Evolutionary conservation across 2,329 filamentous ascomycete species (phyloP).

Genomic region (Pseudopyricularia cyperi): DNA sequence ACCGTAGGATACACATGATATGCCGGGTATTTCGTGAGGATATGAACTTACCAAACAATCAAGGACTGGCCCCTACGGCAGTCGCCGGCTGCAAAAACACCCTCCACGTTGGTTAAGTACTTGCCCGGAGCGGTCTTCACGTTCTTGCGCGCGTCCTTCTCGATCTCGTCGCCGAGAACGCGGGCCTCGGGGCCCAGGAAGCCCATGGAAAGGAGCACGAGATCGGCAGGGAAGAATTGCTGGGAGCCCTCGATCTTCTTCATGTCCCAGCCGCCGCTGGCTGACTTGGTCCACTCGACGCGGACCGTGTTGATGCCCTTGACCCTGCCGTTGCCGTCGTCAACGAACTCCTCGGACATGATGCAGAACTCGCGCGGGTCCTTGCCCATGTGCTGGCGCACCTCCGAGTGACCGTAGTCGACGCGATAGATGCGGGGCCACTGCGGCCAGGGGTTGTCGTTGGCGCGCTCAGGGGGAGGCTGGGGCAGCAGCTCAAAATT

Average conservation of each 20-base stretch:
- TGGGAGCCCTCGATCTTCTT: conserved; percentile 89
- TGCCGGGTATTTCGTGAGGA: too few species aligned
- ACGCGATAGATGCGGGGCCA: conserved; percentile 97
- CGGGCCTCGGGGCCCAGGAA: conserved; percentile 90
- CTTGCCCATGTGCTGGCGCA: conserved; percentile 90
- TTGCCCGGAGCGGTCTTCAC: conserved; percentile 84
- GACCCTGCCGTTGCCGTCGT: conserved; percentile 74
- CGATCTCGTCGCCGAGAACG: conserved; percentile 74
- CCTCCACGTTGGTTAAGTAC: conserved; percentile 77
- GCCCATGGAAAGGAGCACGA: conserved; percentile 92
- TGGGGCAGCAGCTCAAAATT: conserved; percentile 95
- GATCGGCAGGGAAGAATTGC: conserved; percentile 91
- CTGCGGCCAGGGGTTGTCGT: conserved; percentile 95
- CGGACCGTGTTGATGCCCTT: conserved; percentile 94
- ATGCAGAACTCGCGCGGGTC: conserved; percentile 96
- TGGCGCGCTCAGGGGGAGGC: conserved; percentile 77
- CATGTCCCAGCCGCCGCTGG: conserved; percentile 93
- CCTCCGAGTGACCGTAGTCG: conserved; percentile 95
- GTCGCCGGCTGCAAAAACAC: conserved; percentile 89
- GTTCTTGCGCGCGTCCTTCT: conserved; percentile 88
- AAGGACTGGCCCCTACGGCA: conserved; percentile 89
- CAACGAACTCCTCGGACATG: conserved; percentile 94
- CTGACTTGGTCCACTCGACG: conserved; percentile 89
- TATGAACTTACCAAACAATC: conserved; percentile 89
- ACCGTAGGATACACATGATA: not conserved